Evolutionary conservation across 2,329 filamentous ascomycete species (phyloP).

Genomic region (Clarireedia hainanense): DNA sequence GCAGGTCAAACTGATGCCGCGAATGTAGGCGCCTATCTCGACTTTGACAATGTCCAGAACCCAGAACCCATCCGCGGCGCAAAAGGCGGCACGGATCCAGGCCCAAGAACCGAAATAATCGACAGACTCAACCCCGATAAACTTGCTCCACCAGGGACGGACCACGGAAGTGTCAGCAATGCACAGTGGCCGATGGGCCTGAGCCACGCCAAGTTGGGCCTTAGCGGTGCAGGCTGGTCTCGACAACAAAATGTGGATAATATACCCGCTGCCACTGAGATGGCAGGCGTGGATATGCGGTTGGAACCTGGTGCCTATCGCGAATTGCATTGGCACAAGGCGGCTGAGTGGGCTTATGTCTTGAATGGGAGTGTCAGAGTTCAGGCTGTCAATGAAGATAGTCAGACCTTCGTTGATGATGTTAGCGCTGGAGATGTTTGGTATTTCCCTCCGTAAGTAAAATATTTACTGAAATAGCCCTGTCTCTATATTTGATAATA

Average conservation of each 20-base stretch:
- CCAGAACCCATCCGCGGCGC: conserved; percentile 49
- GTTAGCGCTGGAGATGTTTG: conserved; percentile 69
- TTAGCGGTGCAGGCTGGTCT: conserved; percentile 64
- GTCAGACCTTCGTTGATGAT: conserved; percentile 70
- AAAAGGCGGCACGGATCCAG: conserved; percentile 43
- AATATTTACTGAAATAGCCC: background rate
- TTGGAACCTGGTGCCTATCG: conserved; percentile 65
- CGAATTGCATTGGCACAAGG: conserved; percentile 75
- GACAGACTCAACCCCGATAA: conserved; percentile 65
- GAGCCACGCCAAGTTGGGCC: conserved; percentile 40
- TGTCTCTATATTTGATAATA: background rate
- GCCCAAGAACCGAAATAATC: conserved; percentile 59
- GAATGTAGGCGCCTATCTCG: conserved; percentile 43
- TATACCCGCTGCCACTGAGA: conserved; percentile 56
- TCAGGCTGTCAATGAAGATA: conserved; percentile 66
- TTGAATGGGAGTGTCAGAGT: conserved; percentile 63
- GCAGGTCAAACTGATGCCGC: conserved; percentile 43
- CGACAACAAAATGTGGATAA: conserved; percentile 63
- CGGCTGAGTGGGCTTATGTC: conserved; percentile 72
- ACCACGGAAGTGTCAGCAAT: conserved; percentile 62
- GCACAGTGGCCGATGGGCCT: conserved; percentile 57
- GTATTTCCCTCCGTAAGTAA: conserved; percentile 63
- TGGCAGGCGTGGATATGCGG: conserved; percentile 73
- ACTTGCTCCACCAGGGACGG: conserved; percentile 64
- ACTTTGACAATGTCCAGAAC: conserved; percentile 43